phyloP scores from a whole-genome alignment of 2,329 filamentous ascomycete genomes.

The Helotiales sp. region DNA sequence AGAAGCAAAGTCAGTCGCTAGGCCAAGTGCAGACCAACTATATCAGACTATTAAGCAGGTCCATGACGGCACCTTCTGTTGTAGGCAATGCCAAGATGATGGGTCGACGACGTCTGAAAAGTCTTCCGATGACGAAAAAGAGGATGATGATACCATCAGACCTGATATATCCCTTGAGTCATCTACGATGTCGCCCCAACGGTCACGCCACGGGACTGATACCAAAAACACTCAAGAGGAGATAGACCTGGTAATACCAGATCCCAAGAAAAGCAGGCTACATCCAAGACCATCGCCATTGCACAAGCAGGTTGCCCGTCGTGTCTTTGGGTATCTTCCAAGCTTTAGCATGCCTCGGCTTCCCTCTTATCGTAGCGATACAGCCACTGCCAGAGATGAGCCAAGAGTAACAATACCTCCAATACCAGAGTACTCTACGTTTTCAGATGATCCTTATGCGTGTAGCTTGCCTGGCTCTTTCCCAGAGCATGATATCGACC shows the following conservation, averaged over 20 bases:
- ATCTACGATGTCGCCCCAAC: background rate
- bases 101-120: background rate
- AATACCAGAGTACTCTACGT: background rate
- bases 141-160: background rate
- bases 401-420: background rate
- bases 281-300: background rate
- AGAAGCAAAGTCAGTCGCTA: constrained; percentile 2
- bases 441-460: background rate
- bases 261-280: background rate
- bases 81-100: background rate
- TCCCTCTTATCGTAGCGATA: background rate
- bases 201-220: background rate
- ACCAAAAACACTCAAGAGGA: background rate
- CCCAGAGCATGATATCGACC: background rate
- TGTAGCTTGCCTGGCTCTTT: background rate
- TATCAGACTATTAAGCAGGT: constrained; percentile 3
- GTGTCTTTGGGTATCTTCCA: background rate
- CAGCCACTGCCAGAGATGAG: background rate
- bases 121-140: constrained; percentile 8
- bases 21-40: constrained; percentile 8
- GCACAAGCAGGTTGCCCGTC: background rate
- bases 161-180: background rate
- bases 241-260: background rate
- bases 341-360: background rate
- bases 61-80: constrained; percentile 1